These are phyloP conservation scores for Brassica balearica DNA, from an alignment of 441 rosid genomes.

Conservation along the genomic window DNA sequence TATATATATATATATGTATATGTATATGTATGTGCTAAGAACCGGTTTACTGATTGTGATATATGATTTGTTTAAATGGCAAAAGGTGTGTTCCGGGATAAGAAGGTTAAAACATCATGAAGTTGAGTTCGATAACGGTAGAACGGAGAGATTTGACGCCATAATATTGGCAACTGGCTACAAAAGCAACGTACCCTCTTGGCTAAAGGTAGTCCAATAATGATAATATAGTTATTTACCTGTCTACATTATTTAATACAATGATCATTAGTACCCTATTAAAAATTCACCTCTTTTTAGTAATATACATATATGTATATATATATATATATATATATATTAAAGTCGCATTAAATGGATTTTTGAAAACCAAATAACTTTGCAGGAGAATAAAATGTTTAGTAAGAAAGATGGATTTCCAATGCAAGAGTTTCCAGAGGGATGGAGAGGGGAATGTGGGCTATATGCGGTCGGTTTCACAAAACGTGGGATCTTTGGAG, in stretches of 20 bases:
- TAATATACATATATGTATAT: neutral
- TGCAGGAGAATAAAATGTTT: slow-evolving; percentile 71
- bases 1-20: neutral
- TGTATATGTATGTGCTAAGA: neutral
- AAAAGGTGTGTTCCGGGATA: slow-evolving; percentile 61
- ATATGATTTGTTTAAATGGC: slow-evolving; percentile 20
- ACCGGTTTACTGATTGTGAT: slow-evolving; percentile 29
- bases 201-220: slow-evolving; percentile 63
- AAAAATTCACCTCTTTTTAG: neutral
- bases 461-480: slow-evolving; percentile 77
- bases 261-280: slow-evolving; percentile 1
- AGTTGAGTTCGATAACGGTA: slow-evolving; percentile 60
- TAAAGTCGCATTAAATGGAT: neutral
- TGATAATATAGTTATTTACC: slow-evolving; percentile 25
- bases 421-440: slow-evolving; percentile 60
- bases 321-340: slow-evolving; percentile 1
- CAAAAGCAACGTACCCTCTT: slow-evolving; percentile 75
- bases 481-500: slow-evolving; percentile 63
- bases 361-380: neutral
- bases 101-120: slow-evolving; percentile 52
- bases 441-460: slow-evolving; percentile 78
- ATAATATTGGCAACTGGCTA: slow-evolving; percentile 77
- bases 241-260: slow-evolving; percentile 12
- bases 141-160: slow-evolving; percentile 61
- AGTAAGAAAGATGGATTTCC: slow-evolving; percentile 69